These are phyloP conservation scores for Colletotrichum navitas DNA, from an alignment of 2,329 filamentous ascomycete genomes.

Conservation along the genomic window DNA sequence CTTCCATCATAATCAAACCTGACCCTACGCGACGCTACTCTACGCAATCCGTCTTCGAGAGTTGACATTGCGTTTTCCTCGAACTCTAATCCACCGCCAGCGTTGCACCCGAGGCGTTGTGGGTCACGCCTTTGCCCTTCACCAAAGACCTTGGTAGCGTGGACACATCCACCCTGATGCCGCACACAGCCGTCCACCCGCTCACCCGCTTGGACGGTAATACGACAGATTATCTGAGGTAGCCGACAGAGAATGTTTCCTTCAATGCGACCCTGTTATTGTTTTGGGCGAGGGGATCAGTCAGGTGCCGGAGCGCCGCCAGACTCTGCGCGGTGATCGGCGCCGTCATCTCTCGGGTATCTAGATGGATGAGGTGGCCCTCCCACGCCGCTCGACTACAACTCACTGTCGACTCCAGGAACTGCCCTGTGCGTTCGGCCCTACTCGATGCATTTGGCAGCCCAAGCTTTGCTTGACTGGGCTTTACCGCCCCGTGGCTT, in stretches of 20 bases:
- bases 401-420: slow-evolving; percentile 29
- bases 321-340: slow-evolving; percentile 38
- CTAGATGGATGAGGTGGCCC: slow-evolving; percentile 41
- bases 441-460: slow-evolving; percentile 30
- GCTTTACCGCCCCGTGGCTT: slow-evolving; percentile 12
- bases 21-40: slow-evolving; percentile 27
- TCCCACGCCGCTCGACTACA: slow-evolving; percentile 36
- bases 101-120: slow-evolving; percentile 35
- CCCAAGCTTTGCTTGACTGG: slow-evolving; percentile 1
- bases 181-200: slow-evolving; percentile 27
- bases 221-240: slow-evolving; percentile 38
- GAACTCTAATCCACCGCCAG: slow-evolving; percentile 31
- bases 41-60: slow-evolving; percentile 17
- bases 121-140: slow-evolving; percentile 25
- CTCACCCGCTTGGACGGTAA: slow-evolving; percentile 31
- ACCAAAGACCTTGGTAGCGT: slow-evolving; percentile 33
- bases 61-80: slow-evolving; percentile 17
- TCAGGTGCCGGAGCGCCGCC: slow-evolving; percentile 41
- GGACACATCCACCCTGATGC: slow-evolving; percentile 38
- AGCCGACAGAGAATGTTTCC: slow-evolving; percentile 32
- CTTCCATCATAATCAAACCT: slow-evolving; percentile 22
- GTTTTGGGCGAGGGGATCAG: slow-evolving; percentile 30
- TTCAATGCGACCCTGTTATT: slow-evolving; percentile 39
- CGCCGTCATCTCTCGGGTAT: slow-evolving; percentile 44
- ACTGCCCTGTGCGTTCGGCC: slow-evolving; percentile 38